Base-by-base conservation (phyloP, 2,329 filamentous ascomycete genomes). In the Epichloe sibirici region DNA sequence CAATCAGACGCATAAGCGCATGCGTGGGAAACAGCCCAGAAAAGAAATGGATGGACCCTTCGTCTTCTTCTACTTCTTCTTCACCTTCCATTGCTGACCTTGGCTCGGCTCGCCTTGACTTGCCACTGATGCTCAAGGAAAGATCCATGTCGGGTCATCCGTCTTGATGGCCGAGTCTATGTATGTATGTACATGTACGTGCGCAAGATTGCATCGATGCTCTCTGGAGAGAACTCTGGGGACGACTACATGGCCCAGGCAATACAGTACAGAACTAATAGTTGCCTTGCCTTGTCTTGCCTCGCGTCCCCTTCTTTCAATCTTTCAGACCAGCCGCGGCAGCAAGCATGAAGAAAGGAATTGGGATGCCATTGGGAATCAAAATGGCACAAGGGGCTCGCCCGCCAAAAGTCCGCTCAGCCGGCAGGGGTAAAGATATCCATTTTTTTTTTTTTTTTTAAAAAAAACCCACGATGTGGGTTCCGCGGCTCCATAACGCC, bases 381-480 rank as follows among this genome's bases (percentile, higher is more conserved):
- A 31, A 31, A 31, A 31, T 31, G 28, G 8, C 28, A 31, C 28
- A 31, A 4, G 37, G 37, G 4, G 12, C 37, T 39, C 37, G 37
- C 37, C 13, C 37, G 37, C 37, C n/a, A 31, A 31, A 9, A 9
- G 28, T 31, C 28, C 28, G 28, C 28, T 31, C 28, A 31, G 9
- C 28, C 28, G 3, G 8, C 28, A 31, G 3, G 37, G 3, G 37
- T 37, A 5, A 45, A 3, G 39, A 17, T 21, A 42, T 21, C 1
- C 43, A 31, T 21, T 23, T 42, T 34, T 31, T 28, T 38, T 25
- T 21, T 23, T 42, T 34, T 31, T 28, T 38, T 25, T 54, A 53
- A 44, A 48, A 58, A 55, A 17, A 17, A 55, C 54, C 52, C 55
- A 57, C 45, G 35, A 52, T 47, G 53, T 54, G 53, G 53, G 49